These are phyloP conservation scores for Jamesozyma piceae DNA, from an alignment of 805 yeast species.

Conservation along the genomic window DNA sequence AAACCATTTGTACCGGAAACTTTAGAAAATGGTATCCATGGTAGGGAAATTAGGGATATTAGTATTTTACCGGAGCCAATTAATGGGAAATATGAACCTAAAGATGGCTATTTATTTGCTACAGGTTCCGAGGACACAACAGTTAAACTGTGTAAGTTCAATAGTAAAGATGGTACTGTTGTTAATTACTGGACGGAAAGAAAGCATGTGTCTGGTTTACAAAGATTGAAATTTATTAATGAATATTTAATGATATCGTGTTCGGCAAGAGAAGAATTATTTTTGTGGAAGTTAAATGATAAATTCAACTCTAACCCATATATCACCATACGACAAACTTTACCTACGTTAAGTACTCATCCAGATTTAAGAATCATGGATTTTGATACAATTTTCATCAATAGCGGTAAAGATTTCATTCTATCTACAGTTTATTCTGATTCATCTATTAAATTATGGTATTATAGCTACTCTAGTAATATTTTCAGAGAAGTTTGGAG, in stretches of 20 bases:
- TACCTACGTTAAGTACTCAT: constrained; percentile 47
- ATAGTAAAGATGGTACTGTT: constrained; percentile 34
- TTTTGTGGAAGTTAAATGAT: constrained; percentile 58
- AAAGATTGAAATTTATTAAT: constrained; percentile 55
- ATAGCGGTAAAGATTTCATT: constrained; percentile 13
- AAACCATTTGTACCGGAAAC: constrained; percentile 23
- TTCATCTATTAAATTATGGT: constrained; percentile 63
- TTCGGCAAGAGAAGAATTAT: constrained; percentile 83
- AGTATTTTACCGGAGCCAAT: constrained; percentile 37
- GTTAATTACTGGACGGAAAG: constrained; percentile 52
- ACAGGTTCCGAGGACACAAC: constrained; percentile 90
- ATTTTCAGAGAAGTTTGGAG: constrained; percentile 37
- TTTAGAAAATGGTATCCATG: constrained; percentile 67
- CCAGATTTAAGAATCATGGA: constrained; percentile 92
- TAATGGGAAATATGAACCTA: constrained; percentile 15
- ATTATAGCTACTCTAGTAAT: constrained; percentile 33
- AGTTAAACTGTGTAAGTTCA: constrained; percentile 43
- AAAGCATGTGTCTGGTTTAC: constrained; percentile 84
- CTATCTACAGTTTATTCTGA: constrained; percentile 76
- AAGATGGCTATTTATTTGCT: constrained; percentile 38
- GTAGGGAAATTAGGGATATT: constrained; percentile 79
- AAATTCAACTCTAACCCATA: constrained; percentile 33
- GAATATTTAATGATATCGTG: constrained; percentile 42
- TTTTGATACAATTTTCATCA: constrained; percentile 43
- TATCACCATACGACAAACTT: constrained; percentile 40